A percentile compares a stretch with the other conserved stretches of the same genome.
Evolutionary conservation across 2,329 filamentous ascomycete species (phyloP).

Genomic region (Alternaria viburni): DNA sequence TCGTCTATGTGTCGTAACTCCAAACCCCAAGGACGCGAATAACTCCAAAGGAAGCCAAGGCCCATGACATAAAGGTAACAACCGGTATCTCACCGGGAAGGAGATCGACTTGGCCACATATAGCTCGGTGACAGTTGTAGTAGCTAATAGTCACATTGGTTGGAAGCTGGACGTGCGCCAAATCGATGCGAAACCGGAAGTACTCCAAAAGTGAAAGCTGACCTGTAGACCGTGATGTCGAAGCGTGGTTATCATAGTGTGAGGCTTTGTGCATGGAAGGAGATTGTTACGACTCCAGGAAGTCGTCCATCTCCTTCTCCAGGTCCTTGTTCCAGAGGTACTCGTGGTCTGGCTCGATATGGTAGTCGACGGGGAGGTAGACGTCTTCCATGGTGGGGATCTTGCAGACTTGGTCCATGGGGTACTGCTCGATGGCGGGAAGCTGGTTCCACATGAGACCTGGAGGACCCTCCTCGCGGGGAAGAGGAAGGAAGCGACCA

Average conservation of each 20-base stretch:
- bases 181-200: slow-evolving; percentile 18
- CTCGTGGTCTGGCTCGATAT: slow-evolving; percentile 36
- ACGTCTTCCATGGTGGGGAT: slow-evolving; percentile 48
- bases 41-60: neutral
- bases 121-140: slow-evolving; percentile 4
- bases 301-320: slow-evolving; percentile 35
- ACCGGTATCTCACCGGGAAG: neutral
- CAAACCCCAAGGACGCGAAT: neutral
- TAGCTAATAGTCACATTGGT: slow-evolving; percentile 10
- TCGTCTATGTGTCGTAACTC: neutral
- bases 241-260: neutral
- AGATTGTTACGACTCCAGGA: slow-evolving; percentile 21
- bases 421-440: slow-evolving; percentile 44
- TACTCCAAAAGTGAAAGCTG: neutral
- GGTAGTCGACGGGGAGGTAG: slow-evolving; percentile 46
- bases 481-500: slow-evolving; percentile 52
- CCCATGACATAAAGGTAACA: neutral
- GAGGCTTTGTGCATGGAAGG: neutral
- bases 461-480: slow-evolving; percentile 50
- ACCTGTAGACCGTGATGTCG: neutral
- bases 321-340: slow-evolving; percentile 35
- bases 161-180: slow-evolving; percentile 6
- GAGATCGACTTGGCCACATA: neutral
- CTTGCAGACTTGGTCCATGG: slow-evolving; percentile 47
- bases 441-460: slow-evolving; percentile 53